Conservation (phyloP, 768 basidiomycete species). For the Naganishia onofrii region DNA sequence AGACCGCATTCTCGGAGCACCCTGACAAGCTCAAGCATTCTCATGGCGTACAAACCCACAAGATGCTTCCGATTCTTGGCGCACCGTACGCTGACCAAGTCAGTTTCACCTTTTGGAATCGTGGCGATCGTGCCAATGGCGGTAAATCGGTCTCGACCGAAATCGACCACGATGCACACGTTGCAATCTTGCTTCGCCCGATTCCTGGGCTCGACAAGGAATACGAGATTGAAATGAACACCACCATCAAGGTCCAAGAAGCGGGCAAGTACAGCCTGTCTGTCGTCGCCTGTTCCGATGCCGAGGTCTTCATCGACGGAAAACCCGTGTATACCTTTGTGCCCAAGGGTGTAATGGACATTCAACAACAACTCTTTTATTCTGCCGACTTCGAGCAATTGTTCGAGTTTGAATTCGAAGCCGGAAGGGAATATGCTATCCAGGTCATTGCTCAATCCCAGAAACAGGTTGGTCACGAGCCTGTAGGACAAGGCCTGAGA, state of each 20-base stretch:
- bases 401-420: constrained; percentile 7
- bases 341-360: constrained; percentile 19
- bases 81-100: constrained; percentile 54
- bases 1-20: background rate
- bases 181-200: constrained; percentile 15
- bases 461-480: constrained; percentile 7
- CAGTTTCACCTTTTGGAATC: constrained; percentile 56
- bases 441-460: constrained; percentile 5
- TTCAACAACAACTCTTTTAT: constrained; percentile 15
- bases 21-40: constrained; percentile 13
- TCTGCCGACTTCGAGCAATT: constrained; percentile 16
- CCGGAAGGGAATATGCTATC: constrained; percentile 21
- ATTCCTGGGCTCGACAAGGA: constrained; percentile 53
- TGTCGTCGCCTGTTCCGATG: constrained; percentile 55
- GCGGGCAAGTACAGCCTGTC: constrained; percentile 18
- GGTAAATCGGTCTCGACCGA: constrained; percentile 39
- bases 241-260: constrained; percentile 45
- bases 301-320: constrained; percentile 21
- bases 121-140: constrained; percentile 51
- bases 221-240: constrained; percentile 57
- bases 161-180: constrained; percentile 11
- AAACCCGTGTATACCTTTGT: background rate
- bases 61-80: constrained; percentile 13
- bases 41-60: constrained; percentile 21
- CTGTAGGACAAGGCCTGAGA: constrained; percentile 1